Evolutionary conservation across 768 basidiomycete genomes (phyloP), one percentile per base, ranked within the genome.

Genomic region (Boletus patriciae): DNA sequence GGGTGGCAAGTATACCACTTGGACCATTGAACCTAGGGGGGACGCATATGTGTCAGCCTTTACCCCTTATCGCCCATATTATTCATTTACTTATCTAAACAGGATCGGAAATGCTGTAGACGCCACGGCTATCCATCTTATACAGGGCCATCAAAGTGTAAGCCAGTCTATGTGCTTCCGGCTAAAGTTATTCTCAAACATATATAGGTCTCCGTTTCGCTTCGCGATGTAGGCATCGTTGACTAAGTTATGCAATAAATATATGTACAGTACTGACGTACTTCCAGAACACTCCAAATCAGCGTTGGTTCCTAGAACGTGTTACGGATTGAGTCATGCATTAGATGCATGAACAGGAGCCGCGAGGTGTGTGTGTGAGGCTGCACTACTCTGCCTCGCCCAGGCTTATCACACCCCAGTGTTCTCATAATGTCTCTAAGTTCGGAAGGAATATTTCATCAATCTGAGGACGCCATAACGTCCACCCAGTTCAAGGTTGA

Each of bases 231-330:
- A 38, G 7, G 54, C 36, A 31, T 47, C 38, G 19, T 23, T 13
- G 44, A 34, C 21, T 11, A 6, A 4, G 43, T 16, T 8, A 34
- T 23, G 21, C 33, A 33, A 13, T 27, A 25, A 3, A 31, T 11
- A 33, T 6, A 29, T 29, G 29, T 10, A 25, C 25, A 25, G 12
- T 29, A 7, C 44, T 56, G 49, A 55, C 43, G 15, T 21, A 4
- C 3, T 16, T 18, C 8, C 41, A 43, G 52, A 41, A 40, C 15
- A 54, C 36, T 13, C 31, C 18, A 13, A 33, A 29, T 19, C 57
- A 58, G 19, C 52, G 37, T 21, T 58, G 57, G 52, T 23, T 46
- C 38, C 43, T 54, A 38, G 53, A 54, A 55, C 54, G 11, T 37
- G 37, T 37, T 18, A 18, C 16, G 37, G 18, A 37, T 18, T 37